A percentile compares a stretch with the other conserved stretches of the same genome.
Evolutionary conservation across 345 rosid genomes (phyloP).

Genomic region (Erysimum cheiranthoides): DNA sequence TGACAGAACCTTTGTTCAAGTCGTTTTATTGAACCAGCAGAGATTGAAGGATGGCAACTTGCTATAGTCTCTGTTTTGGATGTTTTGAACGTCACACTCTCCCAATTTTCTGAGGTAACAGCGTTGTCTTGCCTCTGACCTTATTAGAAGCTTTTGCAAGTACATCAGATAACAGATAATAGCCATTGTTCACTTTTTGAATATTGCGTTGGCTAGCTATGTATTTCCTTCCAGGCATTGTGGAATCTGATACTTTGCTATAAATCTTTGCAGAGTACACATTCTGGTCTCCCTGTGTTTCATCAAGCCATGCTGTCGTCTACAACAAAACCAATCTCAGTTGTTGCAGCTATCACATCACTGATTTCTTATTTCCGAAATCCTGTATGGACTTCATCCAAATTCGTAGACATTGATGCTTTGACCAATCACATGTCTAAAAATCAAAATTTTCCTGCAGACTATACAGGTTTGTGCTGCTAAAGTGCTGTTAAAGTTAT

Average conservation of each 20-base stretch:
- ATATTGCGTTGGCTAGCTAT: slow-evolving; percentile 7
- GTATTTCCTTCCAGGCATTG: slow-evolving; percentile 16
- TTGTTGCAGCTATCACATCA: slow-evolving; percentile 75
- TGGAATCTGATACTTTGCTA: slow-evolving; percentile 37
- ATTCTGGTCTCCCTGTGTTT: slow-evolving; percentile 61
- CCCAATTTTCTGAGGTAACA: slow-evolving; percentile 68
- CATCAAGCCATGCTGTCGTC: slow-evolving; percentile 83
- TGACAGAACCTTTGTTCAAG: slow-evolving; percentile 71
- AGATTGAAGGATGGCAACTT: slow-evolving; percentile 84
- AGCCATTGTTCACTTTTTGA: background rate
- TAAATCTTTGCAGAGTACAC: slow-evolving; percentile 61
- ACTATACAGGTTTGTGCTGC: slow-evolving; percentile 73
- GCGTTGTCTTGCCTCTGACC: slow-evolving; percentile 13
- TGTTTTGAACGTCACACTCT: slow-evolving; percentile 60
- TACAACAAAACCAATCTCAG: slow-evolving; percentile 71
- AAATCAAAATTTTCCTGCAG: slow-evolving; percentile 50
- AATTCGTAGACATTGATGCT: slow-evolving; percentile 23
- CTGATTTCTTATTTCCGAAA: slow-evolving; percentile 70
- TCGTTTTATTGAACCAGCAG: slow-evolving; percentile 67
- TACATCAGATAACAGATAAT: slow-evolving; percentile 4
- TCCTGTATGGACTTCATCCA: slow-evolving; percentile 58
- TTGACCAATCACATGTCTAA: slow-evolving; percentile 24
- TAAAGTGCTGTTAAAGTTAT: slow-evolving; percentile 62
- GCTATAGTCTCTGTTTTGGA: slow-evolving; percentile 81
- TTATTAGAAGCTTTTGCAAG: slow-evolving; percentile 24